Percentiles rank a stretch among this genome's conserved stretches.
Evolutionary conservation across 805 yeast genomes (phyloP).

Genomic region (Metschnikowia picachoensis): DNA sequence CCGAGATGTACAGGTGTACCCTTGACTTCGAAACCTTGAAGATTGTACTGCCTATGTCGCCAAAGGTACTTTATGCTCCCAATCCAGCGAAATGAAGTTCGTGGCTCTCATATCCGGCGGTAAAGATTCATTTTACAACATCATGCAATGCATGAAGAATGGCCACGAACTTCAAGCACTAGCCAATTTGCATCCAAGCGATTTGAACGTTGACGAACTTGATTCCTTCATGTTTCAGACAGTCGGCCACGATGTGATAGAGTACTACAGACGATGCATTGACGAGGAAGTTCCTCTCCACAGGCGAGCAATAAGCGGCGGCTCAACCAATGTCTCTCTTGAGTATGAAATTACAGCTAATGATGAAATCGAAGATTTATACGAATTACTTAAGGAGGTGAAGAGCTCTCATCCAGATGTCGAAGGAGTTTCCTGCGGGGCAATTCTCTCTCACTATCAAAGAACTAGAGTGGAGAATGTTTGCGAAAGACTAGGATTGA

Average conservation of each 20-base stretch:
- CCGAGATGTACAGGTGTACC: too few relatives aligned
- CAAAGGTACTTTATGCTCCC: not conserved
- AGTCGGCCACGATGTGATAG: constrained; percentile 82
- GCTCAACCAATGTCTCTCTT: constrained; percentile 57
- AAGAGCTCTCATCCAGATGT: constrained; percentile 59
- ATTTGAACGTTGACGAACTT: constrained; percentile 48
- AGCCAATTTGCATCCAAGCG: constrained; percentile 75
- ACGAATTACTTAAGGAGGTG: constrained; percentile 47
- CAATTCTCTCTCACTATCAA: constrained; percentile 93
- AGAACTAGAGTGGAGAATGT: constrained; percentile 91
- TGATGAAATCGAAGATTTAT: constrained; percentile 89
- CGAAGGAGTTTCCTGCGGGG: constrained; percentile 91
- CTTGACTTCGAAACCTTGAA: too few relatives aligned
- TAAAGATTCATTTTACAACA: constrained; percentile 89
- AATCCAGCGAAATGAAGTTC: constrained; percentile 61
- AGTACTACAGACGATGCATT: constrained; percentile 61
- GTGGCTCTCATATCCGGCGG: constrained; percentile 94
- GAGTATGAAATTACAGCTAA: constrained; percentile 65
- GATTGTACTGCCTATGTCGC: too few relatives aligned
- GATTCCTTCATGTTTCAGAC: constrained; percentile 98
- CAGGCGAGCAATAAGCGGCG: constrained; percentile 60
- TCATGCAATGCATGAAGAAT: constrained; percentile 76
- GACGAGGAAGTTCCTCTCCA: constrained; percentile 67
- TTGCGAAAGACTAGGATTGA: constrained; percentile 66
- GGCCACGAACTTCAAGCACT: constrained; percentile 85